Evolutionary conservation across 176 grass and related monocot genomes (phyloP), one percentile per base, ranked within the genome.

Genomic region (Musa troglodytarum): DNA sequence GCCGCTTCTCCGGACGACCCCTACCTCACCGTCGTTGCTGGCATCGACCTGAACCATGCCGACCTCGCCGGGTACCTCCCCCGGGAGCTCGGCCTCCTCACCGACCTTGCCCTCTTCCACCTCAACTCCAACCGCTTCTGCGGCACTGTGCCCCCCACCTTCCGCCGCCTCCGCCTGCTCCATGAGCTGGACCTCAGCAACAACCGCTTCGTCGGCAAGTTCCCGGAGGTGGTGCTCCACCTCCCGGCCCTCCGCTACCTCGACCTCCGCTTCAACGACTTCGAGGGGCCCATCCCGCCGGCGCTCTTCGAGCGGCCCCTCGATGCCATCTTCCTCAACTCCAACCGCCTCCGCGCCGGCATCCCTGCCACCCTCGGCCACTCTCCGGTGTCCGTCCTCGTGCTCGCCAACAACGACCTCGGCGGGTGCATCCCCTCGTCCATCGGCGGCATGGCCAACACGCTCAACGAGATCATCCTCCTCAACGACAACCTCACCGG

Each of bases 81-180:
- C 0, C 65, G 71, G 2, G 89, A 83, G 21, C 83, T 96, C 9
- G 81, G 83, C 2, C 76, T 84, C 1, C 80, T 98, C 8, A 83
- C 90, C 0, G 90, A 98, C 84, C 88, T 98, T 0, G 90, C 90
- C 0, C 86, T 98, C 7, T 3, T 98, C 25, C 94, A 98, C 79
- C 84, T 98, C 82, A 98, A 98, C 88, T 98, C 94, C 50, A 98
- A 98, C 86, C 88, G 94, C 63, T 91, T 98, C 83, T 98, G 94
- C 79, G 94, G 94, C 68, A 55, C 80, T 3, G 20, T 98, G 0
- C 94, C 94, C 0, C 12, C 19, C 52, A 78, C 94, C 1, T 89
- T 98, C 80, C 53, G 69, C 21, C 67, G 10, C 22, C 84, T 98
- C 4, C 79, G 0, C 16, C 81, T 83, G 1, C 81, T 98, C 57